A percentile compares a stretch with the other conserved stretches of the same genome.
These are phyloP conservation scores for Gnaphalium uliginosum DNA, from an alignment of 129 eudicot species.

Conservation along the genomic window DNA sequence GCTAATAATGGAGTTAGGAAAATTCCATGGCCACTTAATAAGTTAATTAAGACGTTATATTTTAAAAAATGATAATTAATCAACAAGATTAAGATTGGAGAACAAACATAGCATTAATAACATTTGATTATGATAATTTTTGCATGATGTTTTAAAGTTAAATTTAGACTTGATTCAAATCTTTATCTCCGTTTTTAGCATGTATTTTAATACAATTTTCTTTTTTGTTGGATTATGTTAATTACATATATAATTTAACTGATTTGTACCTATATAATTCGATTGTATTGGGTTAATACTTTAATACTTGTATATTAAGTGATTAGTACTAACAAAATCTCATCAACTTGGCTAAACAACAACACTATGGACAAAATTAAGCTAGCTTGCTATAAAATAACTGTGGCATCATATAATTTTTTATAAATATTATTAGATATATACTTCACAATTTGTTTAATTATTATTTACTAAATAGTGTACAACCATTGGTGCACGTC, in stretches of 20 bases:
- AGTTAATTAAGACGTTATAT: not conserved
- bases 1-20: slow-evolving; percentile 35
- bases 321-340: not conserved
- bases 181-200: not conserved
- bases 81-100: slow-evolving; percentile 37
- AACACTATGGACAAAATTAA: slow-evolving; percentile 28
- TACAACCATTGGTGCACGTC: not conserved
- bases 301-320: no score
- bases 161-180: slow-evolving; percentile 18
- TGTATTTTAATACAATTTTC: not conserved
- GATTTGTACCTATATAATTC: no score
- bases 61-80: slow-evolving; percentile 7
- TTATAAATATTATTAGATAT: not conserved
- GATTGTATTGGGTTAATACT: no score
- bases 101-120: slow-evolving; percentile 18
- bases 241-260: no score
- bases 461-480: not conserved
- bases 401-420: slow-evolving; percentile 10
- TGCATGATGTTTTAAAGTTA: not conserved
- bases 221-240: not conserved
- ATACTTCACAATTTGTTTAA: not conserved
- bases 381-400: slow-evolving; percentile 15
- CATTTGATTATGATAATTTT: not conserved
- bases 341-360: slow-evolving; percentile 30
- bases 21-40: slow-evolving; percentile 31